Percentiles rank a stretch among this genome's conserved stretches.
These are phyloP conservation scores for Leptographium lundbergii DNA, from an alignment of 2,329 filamentous ascomycete species.

Conservation along the genomic window DNA sequence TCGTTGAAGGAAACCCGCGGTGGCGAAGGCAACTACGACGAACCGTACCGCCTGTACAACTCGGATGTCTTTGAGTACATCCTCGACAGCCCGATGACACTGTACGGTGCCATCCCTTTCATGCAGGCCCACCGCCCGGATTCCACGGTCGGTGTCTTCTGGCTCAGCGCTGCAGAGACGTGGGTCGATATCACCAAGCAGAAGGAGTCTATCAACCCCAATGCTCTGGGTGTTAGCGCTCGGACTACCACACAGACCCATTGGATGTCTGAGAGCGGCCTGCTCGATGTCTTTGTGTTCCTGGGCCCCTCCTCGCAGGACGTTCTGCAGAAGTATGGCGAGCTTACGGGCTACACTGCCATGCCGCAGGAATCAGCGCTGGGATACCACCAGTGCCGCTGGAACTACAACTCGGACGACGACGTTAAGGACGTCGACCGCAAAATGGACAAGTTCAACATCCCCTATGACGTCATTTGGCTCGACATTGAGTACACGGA, in stretches of 20 bases:
- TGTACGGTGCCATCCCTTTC: constrained; percentile 94
- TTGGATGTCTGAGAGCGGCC: constrained; percentile 88
- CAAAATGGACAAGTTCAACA: constrained; percentile 89
- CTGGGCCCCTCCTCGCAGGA: constrained; percentile 78
- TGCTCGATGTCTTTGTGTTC: constrained; percentile 89
- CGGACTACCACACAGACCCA: constrained; percentile 78
- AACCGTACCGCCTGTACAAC: constrained; percentile 94
- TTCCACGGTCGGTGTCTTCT: constrained; percentile 91
- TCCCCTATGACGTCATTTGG: constrained; percentile 98
- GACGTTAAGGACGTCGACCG: constrained; percentile 94
- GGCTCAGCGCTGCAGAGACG: constrained; percentile 93
- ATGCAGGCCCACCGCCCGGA: constrained; percentile 95
- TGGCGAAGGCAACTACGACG: constrained; percentile 68
- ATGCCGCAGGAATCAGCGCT: constrained; percentile 88
- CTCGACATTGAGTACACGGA: constrained; percentile 97
- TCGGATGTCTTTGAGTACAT: constrained; percentile 97
- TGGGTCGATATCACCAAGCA: constrained; percentile 91
- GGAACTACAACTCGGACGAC: constrained; percentile 97
- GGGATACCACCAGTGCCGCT: constrained; percentile 93
- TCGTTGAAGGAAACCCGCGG: constrained; percentile 86
- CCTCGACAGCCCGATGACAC: constrained; percentile 92
- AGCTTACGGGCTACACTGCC: constrained; percentile 83
- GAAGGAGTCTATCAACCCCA: constrained; percentile 59
- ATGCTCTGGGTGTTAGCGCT: constrained; percentile 56
- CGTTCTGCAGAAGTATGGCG: constrained; percentile 68